A percentile compares a stretch with the other conserved stretches of the same genome.
These are phyloP conservation scores for Fusarium brachygibbosum DNA, from an alignment of 2,329 filamentous ascomycete genomes.

Conservation along the genomic window DNA sequence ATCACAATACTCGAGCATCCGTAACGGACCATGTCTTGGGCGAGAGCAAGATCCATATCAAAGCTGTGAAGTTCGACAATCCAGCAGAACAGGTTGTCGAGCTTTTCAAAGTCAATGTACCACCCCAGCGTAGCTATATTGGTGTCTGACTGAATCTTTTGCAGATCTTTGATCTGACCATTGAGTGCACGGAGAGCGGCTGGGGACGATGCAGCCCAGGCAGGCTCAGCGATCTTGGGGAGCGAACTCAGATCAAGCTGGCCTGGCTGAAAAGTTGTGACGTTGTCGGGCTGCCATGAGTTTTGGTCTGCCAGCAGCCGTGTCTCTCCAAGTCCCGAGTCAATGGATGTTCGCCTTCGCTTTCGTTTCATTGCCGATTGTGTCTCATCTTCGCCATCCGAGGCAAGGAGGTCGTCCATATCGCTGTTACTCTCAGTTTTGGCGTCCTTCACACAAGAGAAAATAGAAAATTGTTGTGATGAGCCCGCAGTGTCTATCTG, in stretches of 20 bases:
- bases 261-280: slow-evolving; percentile 73
- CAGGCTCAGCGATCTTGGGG: slow-evolving; percentile 67
- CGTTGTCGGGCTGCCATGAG: not conserved
- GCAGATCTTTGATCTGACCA: slow-evolving; percentile 71
- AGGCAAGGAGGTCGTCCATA: slow-evolving; percentile 41
- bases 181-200: slow-evolving; percentile 46
- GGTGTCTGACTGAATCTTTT: slow-evolving; percentile 72
- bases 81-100: slow-evolving; percentile 89
- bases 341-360: slow-evolving; percentile 37
- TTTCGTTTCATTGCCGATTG: slow-evolving; percentile 31
- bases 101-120: slow-evolving; percentile 78
- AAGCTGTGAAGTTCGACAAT: slow-evolving; percentile 92
- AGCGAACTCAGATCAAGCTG: slow-evolving; percentile 72
- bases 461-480: slow-evolving; percentile 8
- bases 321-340: slow-evolving; percentile 37
- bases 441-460: slow-evolving; percentile 3
- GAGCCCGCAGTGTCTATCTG: not conserved
- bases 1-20: slow-evolving; percentile 78
- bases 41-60: slow-evolving; percentile 75
- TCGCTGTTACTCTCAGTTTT: slow-evolving; percentile 28
- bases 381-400: slow-evolving; percentile 34
- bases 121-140: slow-evolving; percentile 80
- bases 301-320: slow-evolving; percentile 19
- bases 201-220: slow-evolving; percentile 50
- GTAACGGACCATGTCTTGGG: slow-evolving; percentile 77